Percentiles rank a stretch among this genome's conserved stretches.
phyloP scores from a whole-genome alignment of 805 yeast species.

The Candida palmyrensis region DNA sequence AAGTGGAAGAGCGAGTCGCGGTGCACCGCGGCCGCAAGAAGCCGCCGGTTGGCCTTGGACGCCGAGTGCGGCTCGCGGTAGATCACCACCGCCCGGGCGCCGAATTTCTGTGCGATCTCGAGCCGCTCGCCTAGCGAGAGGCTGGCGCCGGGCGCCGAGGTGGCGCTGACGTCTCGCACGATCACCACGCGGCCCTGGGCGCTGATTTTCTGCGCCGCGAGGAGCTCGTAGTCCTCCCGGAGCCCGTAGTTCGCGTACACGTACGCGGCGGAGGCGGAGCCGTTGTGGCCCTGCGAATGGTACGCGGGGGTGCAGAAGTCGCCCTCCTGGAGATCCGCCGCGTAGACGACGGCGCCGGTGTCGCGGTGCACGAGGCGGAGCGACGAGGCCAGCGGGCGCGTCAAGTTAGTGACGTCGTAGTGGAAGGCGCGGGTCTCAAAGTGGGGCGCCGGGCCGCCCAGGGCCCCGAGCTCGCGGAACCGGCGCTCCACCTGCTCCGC shows the following conservation, averaged over 20 bases:
- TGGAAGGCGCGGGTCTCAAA: conserved; percentile 14
- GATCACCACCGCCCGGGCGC: conserved; percentile 22
- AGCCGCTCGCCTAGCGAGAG: conserved; percentile 19
- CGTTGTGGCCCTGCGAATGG: conserved; percentile 21
- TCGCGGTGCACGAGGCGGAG: conserved; percentile 19
- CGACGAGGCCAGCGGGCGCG: conserved; percentile 21
- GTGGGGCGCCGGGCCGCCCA: no score
- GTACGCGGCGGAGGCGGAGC: conserved; percentile 18
- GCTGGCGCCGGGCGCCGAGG: conserved; percentile 5
- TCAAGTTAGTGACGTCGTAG: conserved; percentile 10
- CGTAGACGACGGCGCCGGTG: conserved; percentile 17
- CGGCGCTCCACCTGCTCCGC: conserved; percentile 17
- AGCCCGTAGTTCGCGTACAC: conserved; percentile 28
- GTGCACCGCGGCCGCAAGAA: not conserved
- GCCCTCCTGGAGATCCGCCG: conserved; percentile 20
- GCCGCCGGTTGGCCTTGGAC: not conserved
- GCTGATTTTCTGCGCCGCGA: conserved; percentile 14
- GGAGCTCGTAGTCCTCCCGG: conserved; percentile 19
- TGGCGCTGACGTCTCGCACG: conserved; percentile 8
- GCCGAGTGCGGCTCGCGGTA: conserved; percentile 10
- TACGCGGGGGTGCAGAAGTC: conserved; percentile 26
- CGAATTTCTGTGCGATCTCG: conserved; percentile 18
- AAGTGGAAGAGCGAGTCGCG: not conserved
- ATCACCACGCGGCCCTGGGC: conserved; percentile 24
- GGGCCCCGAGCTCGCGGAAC: conserved; percentile 22